phyloP scores from a whole-genome alignment of 106 monocot species.

The Dendrobium huoshanense region DNA sequence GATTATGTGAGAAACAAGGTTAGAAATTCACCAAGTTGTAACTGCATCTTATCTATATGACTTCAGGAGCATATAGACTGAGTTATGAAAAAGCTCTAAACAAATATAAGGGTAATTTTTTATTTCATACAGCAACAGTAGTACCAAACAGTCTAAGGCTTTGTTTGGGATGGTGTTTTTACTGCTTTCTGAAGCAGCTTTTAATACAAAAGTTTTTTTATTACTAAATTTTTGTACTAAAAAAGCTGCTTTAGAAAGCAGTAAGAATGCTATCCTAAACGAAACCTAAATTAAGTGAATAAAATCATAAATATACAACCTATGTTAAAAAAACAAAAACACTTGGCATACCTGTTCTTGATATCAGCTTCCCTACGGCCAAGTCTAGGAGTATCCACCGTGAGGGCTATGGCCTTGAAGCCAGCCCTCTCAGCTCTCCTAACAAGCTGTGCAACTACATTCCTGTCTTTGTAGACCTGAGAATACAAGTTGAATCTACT shows the following conservation, averaged over 20 bases:
- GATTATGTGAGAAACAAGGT: background rate
- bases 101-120: background rate
- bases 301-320: background rate
- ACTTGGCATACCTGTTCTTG: conserved; percentile 31
- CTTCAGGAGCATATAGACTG: too few species aligned
- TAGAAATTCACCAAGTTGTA: background rate
- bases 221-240: too few species aligned
- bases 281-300: background rate
- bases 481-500: background rate
- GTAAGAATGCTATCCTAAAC: too few species aligned
- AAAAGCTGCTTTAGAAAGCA: too few species aligned
- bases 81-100: too few species aligned
- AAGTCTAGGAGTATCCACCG: conserved; percentile 55
- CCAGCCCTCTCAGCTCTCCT: conserved; percentile 61
- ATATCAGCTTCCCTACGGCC: conserved; percentile 62
- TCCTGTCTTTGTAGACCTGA: conserved; percentile 56
- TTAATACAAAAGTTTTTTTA: too few species aligned
- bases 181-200: too few species aligned
- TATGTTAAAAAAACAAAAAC: background rate
- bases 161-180: too few species aligned
- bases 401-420: conserved; percentile 50
- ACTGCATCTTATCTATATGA: too few species aligned
- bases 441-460: conserved; percentile 51
- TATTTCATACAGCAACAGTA: background rate
- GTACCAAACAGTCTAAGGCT: background rate